These are phyloP conservation scores for Annulohypoxylon moriforme DNA, from an alignment of 495 filamentous ascomycete species.

Conservation along the genomic window DNA sequence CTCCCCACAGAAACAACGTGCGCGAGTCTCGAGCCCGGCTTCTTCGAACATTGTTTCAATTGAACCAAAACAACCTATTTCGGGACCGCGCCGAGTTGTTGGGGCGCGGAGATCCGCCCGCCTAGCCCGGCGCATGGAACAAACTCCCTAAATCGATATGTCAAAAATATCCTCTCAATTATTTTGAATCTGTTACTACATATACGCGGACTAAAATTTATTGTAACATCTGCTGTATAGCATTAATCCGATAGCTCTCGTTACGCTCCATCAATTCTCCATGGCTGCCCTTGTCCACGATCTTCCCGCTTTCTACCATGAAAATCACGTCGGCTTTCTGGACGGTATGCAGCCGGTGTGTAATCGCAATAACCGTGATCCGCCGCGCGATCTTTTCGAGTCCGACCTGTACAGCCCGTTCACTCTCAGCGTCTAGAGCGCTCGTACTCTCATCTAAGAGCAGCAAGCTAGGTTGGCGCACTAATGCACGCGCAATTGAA, in stretches of 20 bases:
- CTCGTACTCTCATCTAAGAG: conserved; percentile 82
- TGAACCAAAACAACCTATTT: not conserved
- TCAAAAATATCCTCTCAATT: not conserved
- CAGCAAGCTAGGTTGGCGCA: conserved; percentile 75
- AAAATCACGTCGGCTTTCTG: conserved; percentile 78
- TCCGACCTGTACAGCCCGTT: conserved; percentile 53
- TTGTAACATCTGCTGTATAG: conserved; percentile 49
- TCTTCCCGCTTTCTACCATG: conserved; percentile 71
- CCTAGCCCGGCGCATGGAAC: not conserved
- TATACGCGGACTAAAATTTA: not conserved
- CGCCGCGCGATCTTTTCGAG: conserved; percentile 55
- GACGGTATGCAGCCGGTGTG: conserved; percentile 80
- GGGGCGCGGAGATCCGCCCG: conserved; percentile 16
- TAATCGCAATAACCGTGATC: conserved; percentile 81
- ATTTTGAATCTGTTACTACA: not conserved
- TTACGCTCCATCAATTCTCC: conserved; percentile 67
- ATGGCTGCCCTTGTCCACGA: conserved; percentile 75
- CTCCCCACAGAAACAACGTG: conserved; percentile 28
- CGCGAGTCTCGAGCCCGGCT: not conserved
- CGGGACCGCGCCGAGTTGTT: not conserved
- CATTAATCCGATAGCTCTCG: conserved; percentile 67
- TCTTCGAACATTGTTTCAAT: not conserved
- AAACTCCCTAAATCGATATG: not conserved
- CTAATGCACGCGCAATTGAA: conserved; percentile 70
- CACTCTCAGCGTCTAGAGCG: conserved; percentile 65